Evolutionary conservation across 2,329 filamentous ascomycete genomes (phyloP), one percentile per base, ranked within the genome.

Genomic region (Blastomyces gilchristii): DNA sequence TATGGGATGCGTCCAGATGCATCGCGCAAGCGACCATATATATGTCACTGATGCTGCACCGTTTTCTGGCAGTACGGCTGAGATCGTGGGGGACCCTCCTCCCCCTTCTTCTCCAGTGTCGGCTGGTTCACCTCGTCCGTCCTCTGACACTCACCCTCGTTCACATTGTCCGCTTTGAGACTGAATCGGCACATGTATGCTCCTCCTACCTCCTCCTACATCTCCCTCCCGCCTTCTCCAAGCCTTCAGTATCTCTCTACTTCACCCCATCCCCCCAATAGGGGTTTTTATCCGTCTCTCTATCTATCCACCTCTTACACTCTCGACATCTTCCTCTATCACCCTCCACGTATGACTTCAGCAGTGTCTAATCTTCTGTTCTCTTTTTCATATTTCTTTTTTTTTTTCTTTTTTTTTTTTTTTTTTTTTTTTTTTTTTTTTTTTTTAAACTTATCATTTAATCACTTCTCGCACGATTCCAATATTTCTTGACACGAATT

Each of bases 1-100:
- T 60, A 70, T 82, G 72, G 80, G 80, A 0, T 81, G 79, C 63
- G 80, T 82, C 12, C 74, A 76, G 11, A 77, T 80, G 63, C 75
- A 80, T 67, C 77, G 79, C 43, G 76, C 79, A 3, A 76, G 74
- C 61, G 79, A 81, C 59, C 76, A 80, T 63, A 80, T 82, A 43
- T 76, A 78, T 62, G 73, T 77, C 31, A 75, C 72, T 66, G 72
- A 76, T 43, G 68, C 73, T 60, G 68, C 71, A 5, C 73, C 74
- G 12, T 72, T 77, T 41, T 69, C 73, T 7, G 77, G 77, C 12
- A 79, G 77, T 62, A 70, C 75, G 16, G 79, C 79, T 11, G 78
- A 80, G 65, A 68, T 80, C 22, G 77, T 80, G 12, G 72, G 76
- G 61, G 74, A 74, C 56, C 66, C 71, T 18, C 64, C 65, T 45